Base-by-base conservation (phyloP, 495 filamentous ascomycete species). In the Penicillium paradoxum region DNA sequence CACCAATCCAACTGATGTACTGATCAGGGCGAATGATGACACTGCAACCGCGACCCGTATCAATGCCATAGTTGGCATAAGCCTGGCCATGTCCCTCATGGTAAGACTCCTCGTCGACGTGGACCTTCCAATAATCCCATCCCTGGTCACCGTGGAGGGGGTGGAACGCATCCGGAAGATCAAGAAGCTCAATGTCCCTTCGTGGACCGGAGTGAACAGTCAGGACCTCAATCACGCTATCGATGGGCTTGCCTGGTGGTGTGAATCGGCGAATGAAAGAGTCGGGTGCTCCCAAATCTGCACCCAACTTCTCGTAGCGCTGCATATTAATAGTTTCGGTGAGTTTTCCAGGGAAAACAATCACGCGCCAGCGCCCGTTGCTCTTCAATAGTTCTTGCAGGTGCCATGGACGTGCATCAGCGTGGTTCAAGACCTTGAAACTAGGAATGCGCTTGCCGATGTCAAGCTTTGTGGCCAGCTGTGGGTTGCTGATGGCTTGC, bases 41-140 rank as follows among this genome's bases (percentile, higher is more conserved):
- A 11, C 80, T 68, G 54, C 76, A 80, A 0, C 86, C 85, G 11
- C 56, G 69, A 43, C 77, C 71, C n/a, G 52, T 64, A 56, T 86
- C 74, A 15, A 89, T 73, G 0, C 82, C 86, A 50, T 80, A 84
- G 5, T 72, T 75, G 36, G 68, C 67, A 65, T 87, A 87, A 6
- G 82, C 83, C 15, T 79, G 60, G 0, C 83, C 85, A 59, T 78
- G 72, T 0, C 81, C 83, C 43, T 84, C 76, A 60, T 86, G 75
- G 63, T 85, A 83, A 34, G 73, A 77, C 52, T 67, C 69, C 47
- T 83, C 83, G 58, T 88, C 85, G 5, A 77, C 81, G 63, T 74
- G 87, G 3, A 88, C 75, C 53, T 81, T 83, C 44, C 75, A 71
- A 55, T 86, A 88, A 54, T 86, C 83, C 77, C 77, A 84, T 0